Conservation (phyloP, 805 yeast species). For the Hanseniaspora meyeri region DNA sequence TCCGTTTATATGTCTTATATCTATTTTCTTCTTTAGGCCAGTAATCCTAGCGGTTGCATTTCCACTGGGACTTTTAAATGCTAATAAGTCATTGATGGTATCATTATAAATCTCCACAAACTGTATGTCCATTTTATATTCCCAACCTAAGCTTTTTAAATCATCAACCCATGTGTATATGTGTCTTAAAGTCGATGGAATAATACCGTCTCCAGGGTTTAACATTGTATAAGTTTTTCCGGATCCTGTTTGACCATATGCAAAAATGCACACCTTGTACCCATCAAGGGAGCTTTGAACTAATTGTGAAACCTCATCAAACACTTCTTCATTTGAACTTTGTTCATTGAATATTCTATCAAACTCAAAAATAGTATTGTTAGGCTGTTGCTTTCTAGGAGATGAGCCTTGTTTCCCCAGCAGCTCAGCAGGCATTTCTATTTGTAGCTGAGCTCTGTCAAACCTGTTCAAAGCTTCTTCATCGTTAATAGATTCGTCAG, state of each 20-base stretch:
- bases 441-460: slow-evolving; percentile 9
- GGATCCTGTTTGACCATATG: slow-evolving; percentile 94
- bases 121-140: slow-evolving; percentile 51
- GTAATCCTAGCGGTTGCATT: slow-evolving; percentile 13
- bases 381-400: not conserved
- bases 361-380: slow-evolving; percentile 42
- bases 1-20: slow-evolving; percentile 54
- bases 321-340: slow-evolving; percentile 49
- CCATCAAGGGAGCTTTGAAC: slow-evolving; percentile 84
- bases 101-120: slow-evolving; percentile 88
- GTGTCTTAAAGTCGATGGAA: slow-evolving; percentile 59
- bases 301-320: slow-evolving; percentile 73
- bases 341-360: slow-evolving; percentile 60
- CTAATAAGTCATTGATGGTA: slow-evolving; percentile 54
- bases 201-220: slow-evolving; percentile 57
- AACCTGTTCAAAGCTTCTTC: slow-evolving; percentile 3
- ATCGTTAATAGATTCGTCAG: slow-evolving; percentile 22
- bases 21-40: slow-evolving; percentile 35
- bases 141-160: slow-evolving; percentile 48
- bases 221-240: slow-evolving; percentile 94
- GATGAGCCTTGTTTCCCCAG: not conserved
- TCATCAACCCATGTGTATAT: slow-evolving; percentile 47
- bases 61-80: not conserved
- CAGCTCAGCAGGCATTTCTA: not conserved
- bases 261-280: slow-evolving; percentile 80